Evolutionary conservation across 2,329 filamentous ascomycete genomes (phyloP).

Genomic region (Nigrospora osmanthi): DNA sequence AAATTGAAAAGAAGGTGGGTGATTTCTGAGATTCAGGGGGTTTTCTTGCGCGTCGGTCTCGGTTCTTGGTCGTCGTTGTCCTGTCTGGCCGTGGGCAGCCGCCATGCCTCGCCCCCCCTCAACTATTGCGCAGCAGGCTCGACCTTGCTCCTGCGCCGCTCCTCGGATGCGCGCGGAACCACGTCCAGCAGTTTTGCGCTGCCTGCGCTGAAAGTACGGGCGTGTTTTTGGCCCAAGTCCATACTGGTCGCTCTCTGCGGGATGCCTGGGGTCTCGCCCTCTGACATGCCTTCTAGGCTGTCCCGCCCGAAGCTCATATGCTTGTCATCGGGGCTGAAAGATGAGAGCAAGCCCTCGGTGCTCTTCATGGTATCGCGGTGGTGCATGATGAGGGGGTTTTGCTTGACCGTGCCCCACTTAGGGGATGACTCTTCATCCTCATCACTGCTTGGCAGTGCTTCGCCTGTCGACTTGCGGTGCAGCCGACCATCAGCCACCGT

Average conservation of each 20-base stretch:
- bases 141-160: constrained; percentile 31
- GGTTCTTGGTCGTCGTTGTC: background rate
- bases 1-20: background rate
- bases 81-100: background rate
- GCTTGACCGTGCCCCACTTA: constrained; percentile 45
- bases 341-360: constrained; percentile 40
- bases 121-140: constrained; percentile 18
- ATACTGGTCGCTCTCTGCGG: constrained; percentile 64
- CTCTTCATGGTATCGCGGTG: constrained; percentile 40
- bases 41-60: constrained; percentile 1
- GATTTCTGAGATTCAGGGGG: background rate
- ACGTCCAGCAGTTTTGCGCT: constrained; percentile 70
- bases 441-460: constrained; percentile 48
- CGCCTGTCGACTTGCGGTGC: constrained; percentile 34
- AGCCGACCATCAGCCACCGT: constrained; percentile 30
- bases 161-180: constrained; percentile 44
- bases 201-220: constrained; percentile 66
- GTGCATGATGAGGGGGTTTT: constrained; percentile 42
- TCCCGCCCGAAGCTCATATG: constrained; percentile 18
- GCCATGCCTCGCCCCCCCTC: background rate
- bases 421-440: constrained; percentile 36
- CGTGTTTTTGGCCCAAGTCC: constrained; percentile 57
- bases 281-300: constrained; percentile 18
- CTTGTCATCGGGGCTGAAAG: constrained; percentile 24
- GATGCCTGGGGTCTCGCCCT: constrained; percentile 21